phyloP scores from a whole-genome alignment of 768 basidiomycete species.

The Panaeolus cyanescens region DNA sequence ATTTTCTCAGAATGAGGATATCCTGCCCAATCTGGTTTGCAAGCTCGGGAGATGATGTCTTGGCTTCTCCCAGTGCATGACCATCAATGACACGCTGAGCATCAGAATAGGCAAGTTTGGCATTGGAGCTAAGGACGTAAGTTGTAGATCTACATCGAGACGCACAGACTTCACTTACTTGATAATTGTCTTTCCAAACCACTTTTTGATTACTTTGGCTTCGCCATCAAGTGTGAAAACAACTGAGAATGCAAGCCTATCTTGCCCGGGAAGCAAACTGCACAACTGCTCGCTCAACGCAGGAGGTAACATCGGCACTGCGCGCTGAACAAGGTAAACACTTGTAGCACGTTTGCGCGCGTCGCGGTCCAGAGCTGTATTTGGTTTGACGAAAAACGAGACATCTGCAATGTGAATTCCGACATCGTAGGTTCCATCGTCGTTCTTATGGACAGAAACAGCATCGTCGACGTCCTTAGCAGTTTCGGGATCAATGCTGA shows the following conservation, averaged over 20 bases:
- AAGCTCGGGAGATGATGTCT: constrained; percentile 59
- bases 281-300: constrained; percentile 92
- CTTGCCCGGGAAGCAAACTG: constrained; percentile 84
- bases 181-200: constrained; percentile 93
- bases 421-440: constrained; percentile 90
- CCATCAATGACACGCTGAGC: constrained; percentile 86
- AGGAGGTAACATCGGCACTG: constrained; percentile 96
- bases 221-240: constrained; percentile 86
- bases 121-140: constrained; percentile 83
- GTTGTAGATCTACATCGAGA: too few relatives aligned
- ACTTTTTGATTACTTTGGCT: constrained; percentile 81
- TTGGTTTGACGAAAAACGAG: constrained; percentile 91
- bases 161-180: too few relatives aligned
- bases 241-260: constrained; percentile 89
- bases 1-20: constrained; percentile 62
- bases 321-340: constrained; percentile 95
- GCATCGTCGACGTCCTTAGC: constrained; percentile 97
- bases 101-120: constrained; percentile 81
- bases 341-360: constrained; percentile 96
- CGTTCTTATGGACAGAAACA: constrained; percentile 83
- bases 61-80: constrained; percentile 50
- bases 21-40: constrained; percentile 71
- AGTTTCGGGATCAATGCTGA: constrained; percentile 89
- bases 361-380: constrained; percentile 97
- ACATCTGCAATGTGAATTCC: constrained; percentile 98